Evolutionary conservation across 192 early-diverging fungal genomes (phyloP), one percentile per base, ranked within the genome.

Genomic region (Pilaira anomala): DNA sequence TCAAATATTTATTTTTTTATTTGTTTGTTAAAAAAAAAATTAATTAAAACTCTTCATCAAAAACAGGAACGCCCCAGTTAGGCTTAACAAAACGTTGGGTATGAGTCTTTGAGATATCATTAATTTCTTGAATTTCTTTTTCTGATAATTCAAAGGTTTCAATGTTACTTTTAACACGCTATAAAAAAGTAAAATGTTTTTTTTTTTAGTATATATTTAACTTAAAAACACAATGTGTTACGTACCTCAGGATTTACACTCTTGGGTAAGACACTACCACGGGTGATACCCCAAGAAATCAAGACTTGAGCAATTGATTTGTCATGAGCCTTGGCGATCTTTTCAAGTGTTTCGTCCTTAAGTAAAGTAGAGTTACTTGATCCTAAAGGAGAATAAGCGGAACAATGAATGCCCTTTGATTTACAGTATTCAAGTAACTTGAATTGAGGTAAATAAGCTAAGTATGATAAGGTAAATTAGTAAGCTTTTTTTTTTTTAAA

Each of bases 311-410:
- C 91, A 7, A 85, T 75, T 0, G 84, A 74, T 55, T 74, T 80
- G 25, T 75, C 64, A 49, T 91, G 85, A 33, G 81, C 78, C 60
- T 87, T 76, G 13, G 92, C 91, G 60, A 95, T 81, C 50, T 84
- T 73, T 62, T 72, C 61, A 63, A 94, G 74, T 57, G 83, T 66
- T 24, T 57, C 7, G 12, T 74, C 67, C 4, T 41, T 26, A 50
- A 66, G 57, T 26, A 73, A 53, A 36, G 60, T 62, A 12, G 62
- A 67, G 36, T 67, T 56, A 25, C 54, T 68, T 48, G 66, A 65
- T 8, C 93, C 93, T 16, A 95, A 77, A 26, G 95, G 93, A 48
- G 86, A 89, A 81, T 94, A 96, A 3, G 87, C 94, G 14, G 90
- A 88, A 19, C 93, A 55, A 12, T 77, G 78, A 45, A 98, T 93